These are phyloP conservation scores for Verbena officinalis DNA, from an alignment of 257 asterid species.

Conservation along the genomic window DNA sequence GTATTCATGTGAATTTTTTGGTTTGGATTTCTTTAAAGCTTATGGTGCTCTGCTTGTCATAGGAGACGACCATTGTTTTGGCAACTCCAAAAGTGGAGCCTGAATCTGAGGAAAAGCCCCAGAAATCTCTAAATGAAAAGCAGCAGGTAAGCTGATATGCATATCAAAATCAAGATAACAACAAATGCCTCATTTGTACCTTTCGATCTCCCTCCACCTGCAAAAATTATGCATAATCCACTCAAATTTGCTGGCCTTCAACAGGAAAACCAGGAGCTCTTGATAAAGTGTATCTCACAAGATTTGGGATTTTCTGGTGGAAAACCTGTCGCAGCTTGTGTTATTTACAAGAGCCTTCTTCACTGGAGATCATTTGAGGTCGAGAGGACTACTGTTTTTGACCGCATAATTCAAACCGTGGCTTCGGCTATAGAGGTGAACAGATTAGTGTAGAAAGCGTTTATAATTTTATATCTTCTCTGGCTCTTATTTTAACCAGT, in stretches of 20 bases:
- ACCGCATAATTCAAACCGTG: slow-evolving; percentile 82
- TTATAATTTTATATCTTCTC: slow-evolving; percentile 1
- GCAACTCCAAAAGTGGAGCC: slow-evolving; percentile 77
- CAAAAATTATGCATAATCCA: slow-evolving; percentile 5
- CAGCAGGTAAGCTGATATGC: slow-evolving; percentile 62
- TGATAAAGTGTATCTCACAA: slow-evolving; percentile 90
- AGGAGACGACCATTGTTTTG: slow-evolving; percentile 61
- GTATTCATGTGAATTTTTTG: slow-evolving; percentile 14
- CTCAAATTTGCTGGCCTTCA: slow-evolving; percentile 32
- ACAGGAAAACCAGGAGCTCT: slow-evolving; percentile 96
- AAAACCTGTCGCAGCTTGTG: slow-evolving; percentile 94
- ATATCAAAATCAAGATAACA: slow-evolving; percentile 10
- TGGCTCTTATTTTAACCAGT: slow-evolving; percentile 14
- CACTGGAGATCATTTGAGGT: slow-evolving; percentile 99
- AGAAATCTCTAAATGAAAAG: slow-evolving; percentile 87
- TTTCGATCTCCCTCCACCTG: slow-evolving; percentile 12
- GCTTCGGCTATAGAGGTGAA: slow-evolving; percentile 91
- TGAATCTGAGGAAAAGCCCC: slow-evolving; percentile 90
- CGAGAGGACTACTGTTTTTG: slow-evolving; percentile 95
- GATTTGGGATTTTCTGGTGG: slow-evolving; percentile 96
- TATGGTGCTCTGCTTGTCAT: slow-evolving; percentile 37
- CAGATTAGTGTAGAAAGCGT: slow-evolving; percentile 13
- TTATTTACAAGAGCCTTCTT: slow-evolving; percentile 93
- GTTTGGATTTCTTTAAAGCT: slow-evolving; percentile 20
- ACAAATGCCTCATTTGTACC: neutral